Evolutionary conservation across 805 yeast genomes (phyloP), one percentile per base, ranked within the genome.

Genomic region (Teunomyces aglyptinius): DNA sequence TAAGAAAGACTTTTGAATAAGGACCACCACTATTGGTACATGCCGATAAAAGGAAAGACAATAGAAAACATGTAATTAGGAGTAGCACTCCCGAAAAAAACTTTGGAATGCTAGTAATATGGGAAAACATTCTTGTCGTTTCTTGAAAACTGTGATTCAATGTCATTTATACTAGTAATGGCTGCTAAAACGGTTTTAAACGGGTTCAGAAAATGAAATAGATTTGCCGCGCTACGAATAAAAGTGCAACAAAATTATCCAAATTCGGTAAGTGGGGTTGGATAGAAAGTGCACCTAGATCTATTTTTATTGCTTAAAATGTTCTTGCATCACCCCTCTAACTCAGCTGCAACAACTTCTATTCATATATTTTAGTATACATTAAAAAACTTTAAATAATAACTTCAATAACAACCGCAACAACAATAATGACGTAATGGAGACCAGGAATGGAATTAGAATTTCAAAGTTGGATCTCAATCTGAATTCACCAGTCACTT

Each of bases 21-120:
- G 73, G 61, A 0, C 64, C 36, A 4, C 65, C 49, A 0, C 68
- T 46, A 15, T 67, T 67, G 16, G 77, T 70, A 45, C 86, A 81
- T 2, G 89, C 86, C 5, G 82, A 56, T 10, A 83, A 62, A 5
- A 83, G 63, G 58, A 82, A 83, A 1, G 80, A 70, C 15, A 83
- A 60, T 5, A 85, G 60, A 48, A 82, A 75, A 36, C 39, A n/a
- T 4, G 27, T 36, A 11, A 22, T 36, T n/a, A 36, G 13, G 6
- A 36, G 39, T 16, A 22, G 22, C 16, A 36, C 27, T 6, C 39
- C 39, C 6, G 39, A n/a, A 36, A 36, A 15, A 16, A 19, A 22
- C 24, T 22, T 36, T 12, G 39, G 28, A 12, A 36, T 36, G 19
- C 39, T 36, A n/a, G 24, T 7, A 12, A 36, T 12, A 12, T 22